A percentile compares a stretch with the other conserved stretches of the same genome.
These are phyloP conservation scores for Wickerhamomyces pijperi DNA, from an alignment of 805 yeast species.

Conservation along the genomic window DNA sequence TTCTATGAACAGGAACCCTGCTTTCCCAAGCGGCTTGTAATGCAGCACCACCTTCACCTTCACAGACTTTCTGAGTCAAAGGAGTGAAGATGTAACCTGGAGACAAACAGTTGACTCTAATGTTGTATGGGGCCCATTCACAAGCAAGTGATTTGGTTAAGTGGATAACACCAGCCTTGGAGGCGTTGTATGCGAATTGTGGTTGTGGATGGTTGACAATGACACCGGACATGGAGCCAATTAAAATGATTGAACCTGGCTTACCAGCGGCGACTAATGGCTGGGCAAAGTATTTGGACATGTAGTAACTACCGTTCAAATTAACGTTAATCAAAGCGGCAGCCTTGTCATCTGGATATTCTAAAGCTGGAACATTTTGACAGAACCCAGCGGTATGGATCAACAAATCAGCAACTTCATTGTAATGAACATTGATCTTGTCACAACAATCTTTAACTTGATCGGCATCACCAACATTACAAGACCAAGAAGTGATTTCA, in stretches of 20 bases:
- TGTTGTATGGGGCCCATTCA: constrained; percentile 72
- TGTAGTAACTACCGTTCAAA: constrained; percentile 63
- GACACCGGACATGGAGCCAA: constrained; percentile 74
- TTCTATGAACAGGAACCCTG: constrained; percentile 65
- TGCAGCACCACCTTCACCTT: constrained; percentile 27
- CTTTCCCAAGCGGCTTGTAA: constrained; percentile 65
- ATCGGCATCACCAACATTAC: constrained; percentile 59
- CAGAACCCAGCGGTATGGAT: constrained; percentile 81
- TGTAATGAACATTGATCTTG: constrained; percentile 46
- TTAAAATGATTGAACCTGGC: constrained; percentile 52
- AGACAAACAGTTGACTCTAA: constrained; percentile 66
- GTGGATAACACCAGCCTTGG: constrained; percentile 82
- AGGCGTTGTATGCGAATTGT: constrained; percentile 71
- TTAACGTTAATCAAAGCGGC: constrained; percentile 61
- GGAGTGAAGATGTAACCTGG: constrained; percentile 81
- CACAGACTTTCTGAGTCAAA: constrained; percentile 60
- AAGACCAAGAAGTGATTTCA: constrained; percentile 50
- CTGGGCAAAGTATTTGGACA: constrained; percentile 63
- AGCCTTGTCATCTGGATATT: constrained; percentile 62
- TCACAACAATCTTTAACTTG: constrained; percentile 45
- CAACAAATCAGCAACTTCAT: constrained; percentile 49
- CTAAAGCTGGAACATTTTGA: constrained; percentile 69
- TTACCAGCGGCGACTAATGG: constrained; percentile 44
- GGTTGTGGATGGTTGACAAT: constrained; percentile 75
- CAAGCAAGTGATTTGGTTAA: constrained; percentile 65